Evolutionary conservation across 768 basidiomycete genomes (phyloP).

Genomic region (Pisolithus marmoratus): DNA sequence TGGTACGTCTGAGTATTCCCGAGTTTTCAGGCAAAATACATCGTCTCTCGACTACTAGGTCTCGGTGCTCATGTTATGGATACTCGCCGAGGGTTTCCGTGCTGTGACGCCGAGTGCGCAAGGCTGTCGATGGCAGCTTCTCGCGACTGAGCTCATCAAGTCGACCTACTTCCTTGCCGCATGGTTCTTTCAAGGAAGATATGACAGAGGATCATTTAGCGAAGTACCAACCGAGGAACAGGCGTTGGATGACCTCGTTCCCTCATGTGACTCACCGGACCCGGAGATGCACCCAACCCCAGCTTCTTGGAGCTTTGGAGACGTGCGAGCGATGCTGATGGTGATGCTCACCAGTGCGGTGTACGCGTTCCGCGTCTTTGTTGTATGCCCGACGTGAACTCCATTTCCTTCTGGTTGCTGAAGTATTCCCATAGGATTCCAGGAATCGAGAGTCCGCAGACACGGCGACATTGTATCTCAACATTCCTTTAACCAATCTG

Average conservation of each 20-base stretch:
- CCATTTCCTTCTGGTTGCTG: background rate
- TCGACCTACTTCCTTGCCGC: slow-evolving; percentile 9
- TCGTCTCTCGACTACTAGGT: background rate
- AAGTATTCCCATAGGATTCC: slow-evolving; percentile 14
- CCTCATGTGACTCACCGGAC: slow-evolving; percentile 3
- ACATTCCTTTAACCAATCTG: slow-evolving; percentile 17
- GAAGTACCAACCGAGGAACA: slow-evolving; percentile 4
- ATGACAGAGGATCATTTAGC: background rate
- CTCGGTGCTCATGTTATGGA: slow-evolving; percentile 11
- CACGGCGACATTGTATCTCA: slow-evolving; percentile 17
- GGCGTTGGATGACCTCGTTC: slow-evolving; percentile 4
- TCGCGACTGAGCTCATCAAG: slow-evolving; percentile 16
- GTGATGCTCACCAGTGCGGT: slow-evolving; percentile 12
- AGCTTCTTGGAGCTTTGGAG: slow-evolving; percentile 3
- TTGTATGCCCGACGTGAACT: slow-evolving; percentile 12
- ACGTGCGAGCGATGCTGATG: slow-evolving; percentile 9
- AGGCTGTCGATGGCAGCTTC: slow-evolving; percentile 10
- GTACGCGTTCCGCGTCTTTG: slow-evolving; percentile 10
- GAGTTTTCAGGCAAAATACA: background rate
- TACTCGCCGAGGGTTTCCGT: slow-evolving; percentile 8
- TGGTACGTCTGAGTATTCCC: background rate
- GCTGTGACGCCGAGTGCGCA: slow-evolving; percentile 1
- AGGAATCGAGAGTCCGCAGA: slow-evolving; percentile 14
- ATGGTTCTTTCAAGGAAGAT: slow-evolving; percentile 7
- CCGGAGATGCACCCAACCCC: slow-evolving; percentile 3